Conservation (phyloP, 257 asterid species). For the Solanum appendiculatum region DNA sequence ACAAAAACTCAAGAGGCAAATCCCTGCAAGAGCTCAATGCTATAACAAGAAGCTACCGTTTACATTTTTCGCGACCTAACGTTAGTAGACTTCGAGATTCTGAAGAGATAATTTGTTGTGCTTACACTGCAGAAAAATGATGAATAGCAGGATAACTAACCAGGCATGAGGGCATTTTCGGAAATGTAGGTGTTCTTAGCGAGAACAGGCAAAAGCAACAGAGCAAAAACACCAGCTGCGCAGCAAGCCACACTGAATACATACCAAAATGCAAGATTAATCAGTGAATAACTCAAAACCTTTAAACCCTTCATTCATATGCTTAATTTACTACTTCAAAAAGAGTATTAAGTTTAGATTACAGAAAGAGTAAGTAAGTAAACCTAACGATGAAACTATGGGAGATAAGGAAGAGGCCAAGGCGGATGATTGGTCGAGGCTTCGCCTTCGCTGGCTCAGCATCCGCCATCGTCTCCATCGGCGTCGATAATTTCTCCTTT, state of each 20-base stretch:
- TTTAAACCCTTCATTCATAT: neutral
- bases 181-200: conserved; percentile 87
- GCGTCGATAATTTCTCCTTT: neutral
- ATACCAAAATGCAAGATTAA: neutral
- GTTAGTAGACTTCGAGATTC: neutral
- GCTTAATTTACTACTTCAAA: neutral
- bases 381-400: conserved; percentile 69
- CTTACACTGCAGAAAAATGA: neutral
- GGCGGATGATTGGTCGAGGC: conserved; percentile 80
- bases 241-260: conserved; percentile 65
- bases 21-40: neutral
- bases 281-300: neutral
- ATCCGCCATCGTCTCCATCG: conserved; percentile 46
- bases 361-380: neutral
- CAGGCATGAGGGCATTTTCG: conserved; percentile 97
- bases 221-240: conserved; percentile 65
- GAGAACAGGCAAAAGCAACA: conserved; percentile 72
- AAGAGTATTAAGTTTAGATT: neutral
- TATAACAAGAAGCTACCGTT: neutral
- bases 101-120: neutral
- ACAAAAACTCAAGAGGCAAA: neutral
- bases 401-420: conserved; percentile 64
- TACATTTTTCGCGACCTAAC: neutral
- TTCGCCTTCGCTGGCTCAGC: conserved; percentile 36
- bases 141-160: conserved; percentile 26